phyloP scores from a whole-genome alignment of 768 basidiomycete species.

The Collybia sordida region DNA sequence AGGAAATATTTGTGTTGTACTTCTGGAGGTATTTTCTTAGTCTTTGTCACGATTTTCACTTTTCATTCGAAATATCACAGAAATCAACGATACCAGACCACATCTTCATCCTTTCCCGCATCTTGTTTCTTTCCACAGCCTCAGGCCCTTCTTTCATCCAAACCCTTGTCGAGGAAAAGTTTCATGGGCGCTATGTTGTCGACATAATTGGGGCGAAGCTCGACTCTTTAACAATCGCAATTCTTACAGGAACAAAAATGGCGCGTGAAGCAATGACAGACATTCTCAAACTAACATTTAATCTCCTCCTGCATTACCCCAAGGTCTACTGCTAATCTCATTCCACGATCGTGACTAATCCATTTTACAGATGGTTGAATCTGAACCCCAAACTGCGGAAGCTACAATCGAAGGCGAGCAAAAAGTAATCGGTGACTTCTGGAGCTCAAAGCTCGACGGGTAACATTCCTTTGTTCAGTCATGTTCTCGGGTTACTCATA shows the following conservation, averaged over 20 bases:
- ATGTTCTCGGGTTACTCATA: neutral
- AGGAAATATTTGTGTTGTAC: conserved; percentile 50
- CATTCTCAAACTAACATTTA: conserved; percentile 82
- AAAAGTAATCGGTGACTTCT: conserved; percentile 70
- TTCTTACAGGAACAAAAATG: conserved; percentile 52
- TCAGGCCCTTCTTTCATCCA: conserved; percentile 49
- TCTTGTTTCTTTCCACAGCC: conserved; percentile 73
- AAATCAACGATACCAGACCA: conserved; percentile 61
- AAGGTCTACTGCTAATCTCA: conserved; percentile 44
- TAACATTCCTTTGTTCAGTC: conserved; percentile 30
- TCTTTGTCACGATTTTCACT: neutral
- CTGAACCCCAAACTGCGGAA: conserved; percentile 42
- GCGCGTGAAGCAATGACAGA: conserved; percentile 78
- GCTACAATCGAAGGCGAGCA: conserved; percentile 23
- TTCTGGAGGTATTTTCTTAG: conserved; percentile 54
- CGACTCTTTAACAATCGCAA: conserved; percentile 49
- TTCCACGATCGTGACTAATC: conserved; percentile 4
- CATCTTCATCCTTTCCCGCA: conserved; percentile 73
- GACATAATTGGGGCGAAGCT: conserved; percentile 64
- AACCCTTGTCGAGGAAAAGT: conserved; percentile 66
- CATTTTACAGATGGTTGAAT: conserved; percentile 36
- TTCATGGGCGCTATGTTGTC: conserved; percentile 52
- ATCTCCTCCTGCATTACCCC: conserved; percentile 79
- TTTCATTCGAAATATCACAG: conserved; percentile 35
- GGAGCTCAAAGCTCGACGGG: conserved; percentile 75